Evolutionary conservation across 2,329 filamentous ascomycete genomes (phyloP).

Genomic region (Calonectria leucothoes): DNA sequence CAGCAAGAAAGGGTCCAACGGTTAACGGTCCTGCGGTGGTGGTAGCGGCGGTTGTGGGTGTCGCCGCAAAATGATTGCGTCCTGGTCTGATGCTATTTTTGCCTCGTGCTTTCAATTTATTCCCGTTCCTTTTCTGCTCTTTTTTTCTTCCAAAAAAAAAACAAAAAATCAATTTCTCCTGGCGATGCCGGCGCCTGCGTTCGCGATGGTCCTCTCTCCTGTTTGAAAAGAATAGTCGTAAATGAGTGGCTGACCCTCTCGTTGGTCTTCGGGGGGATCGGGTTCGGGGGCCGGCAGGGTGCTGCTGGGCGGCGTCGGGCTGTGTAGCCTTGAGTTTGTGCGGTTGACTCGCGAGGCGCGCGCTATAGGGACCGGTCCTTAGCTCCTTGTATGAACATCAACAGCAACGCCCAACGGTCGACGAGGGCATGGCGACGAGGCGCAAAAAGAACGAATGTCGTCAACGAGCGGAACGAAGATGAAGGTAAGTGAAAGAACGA

Average conservation of each 20-base stretch:
- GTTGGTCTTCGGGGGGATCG: slow-evolving; percentile 21
- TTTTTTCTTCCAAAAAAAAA: background rate
- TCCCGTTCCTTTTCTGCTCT: background rate
- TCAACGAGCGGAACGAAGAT: slow-evolving; percentile 30
- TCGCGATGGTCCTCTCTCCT: background rate
- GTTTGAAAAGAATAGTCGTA: slow-evolving; percentile 11
- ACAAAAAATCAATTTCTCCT: background rate
- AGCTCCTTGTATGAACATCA: slow-evolving; percentile 24
- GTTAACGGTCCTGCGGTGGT: background rate
- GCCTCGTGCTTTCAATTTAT: background rate
- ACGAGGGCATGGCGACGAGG: slow-evolving; percentile 44
- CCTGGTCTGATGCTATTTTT: background rate
- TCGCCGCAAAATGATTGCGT: background rate
- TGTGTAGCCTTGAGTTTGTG: slow-evolving; percentile 28
- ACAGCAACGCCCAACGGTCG: slow-evolving; percentile 32
- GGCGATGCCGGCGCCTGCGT: slow-evolving; percentile 4
- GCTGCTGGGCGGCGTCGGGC: slow-evolving; percentile 24
- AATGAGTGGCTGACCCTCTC: slow-evolving; percentile 30
- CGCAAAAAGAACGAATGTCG: slow-evolving; percentile 36
- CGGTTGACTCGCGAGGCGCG: slow-evolving; percentile 20
- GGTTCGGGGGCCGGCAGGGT: slow-evolving; percentile 29
- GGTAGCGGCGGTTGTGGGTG: background rate
- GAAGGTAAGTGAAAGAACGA: slow-evolving; percentile 21
- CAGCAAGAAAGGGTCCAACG: slow-evolving; percentile 1
- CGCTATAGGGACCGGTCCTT: slow-evolving; percentile 22